Evolutionary conservation across 805 yeast species (phyloP), one percentile per base, ranked within the genome.

Genomic region (Suhomyces pyralidae): DNA sequence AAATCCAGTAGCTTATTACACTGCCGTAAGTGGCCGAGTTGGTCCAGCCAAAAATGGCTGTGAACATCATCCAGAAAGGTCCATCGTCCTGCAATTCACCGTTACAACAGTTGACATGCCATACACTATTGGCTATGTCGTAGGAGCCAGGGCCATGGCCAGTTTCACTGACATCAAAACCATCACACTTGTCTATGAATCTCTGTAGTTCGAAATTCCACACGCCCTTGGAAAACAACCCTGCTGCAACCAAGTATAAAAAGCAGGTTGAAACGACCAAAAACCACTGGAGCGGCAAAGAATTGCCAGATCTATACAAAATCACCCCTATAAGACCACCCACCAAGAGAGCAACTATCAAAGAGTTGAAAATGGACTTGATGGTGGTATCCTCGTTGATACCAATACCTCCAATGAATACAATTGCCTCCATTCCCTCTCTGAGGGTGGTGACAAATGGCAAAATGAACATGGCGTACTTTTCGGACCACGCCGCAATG

Each of bases 91-190:
- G 60, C 20, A 57, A 49, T 59, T 88, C 86, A 22, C 96, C 96
- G 66, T 90, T 90, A 71, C 97, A 91, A 68, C 97, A 90, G 69
- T 91, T 90, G 24, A 91, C 96, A 66, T 91, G 97, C 97, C 97
- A 91, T 2, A 91, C 84, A 6, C 94, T 84, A 46, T 78, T 81
- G 19, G 80, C 58, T 20, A 91, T 85, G 62, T 91, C 96, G 63
- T 91, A 91, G 0, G 96, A 87, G 0, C 97, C 97, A 0, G 97
- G 97, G 0, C 97, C 97, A 40, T 86, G 85, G 1, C 97, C 97
- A 0, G 85, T 81, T 69, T 91, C 97, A 42, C 89, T 80, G 65
- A 90, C 87, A 61, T 91, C 97, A 62, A 83, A 82, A 1, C 97
- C 97, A 51, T 79, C 81, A 62, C 96, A 91, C 54, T 72, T 70